Evolutionary conservation across 768 basidiomycete genomes (phyloP).

Genomic region (Lactarius quietus): DNA sequence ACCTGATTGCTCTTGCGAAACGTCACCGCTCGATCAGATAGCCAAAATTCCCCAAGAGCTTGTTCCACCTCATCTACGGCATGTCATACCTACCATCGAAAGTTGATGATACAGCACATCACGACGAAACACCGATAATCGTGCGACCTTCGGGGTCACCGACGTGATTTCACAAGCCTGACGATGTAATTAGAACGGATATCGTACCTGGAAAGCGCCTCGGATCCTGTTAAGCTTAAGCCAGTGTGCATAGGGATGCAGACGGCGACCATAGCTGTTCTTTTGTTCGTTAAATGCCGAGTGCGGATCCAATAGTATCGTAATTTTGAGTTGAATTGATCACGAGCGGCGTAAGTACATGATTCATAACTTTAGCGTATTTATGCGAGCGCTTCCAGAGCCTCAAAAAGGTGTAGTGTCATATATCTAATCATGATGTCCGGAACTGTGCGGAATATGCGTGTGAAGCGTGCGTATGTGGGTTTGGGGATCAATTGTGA

Average conservation of each 20-base stretch:
- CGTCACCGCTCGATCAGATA: conserved; percentile 57
- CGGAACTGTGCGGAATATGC: background rate
- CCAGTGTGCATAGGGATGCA: background rate
- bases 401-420: background rate
- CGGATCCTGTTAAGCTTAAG: background rate
- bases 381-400: conserved; percentile 1
- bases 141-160: background rate
- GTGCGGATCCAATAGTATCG: background rate
- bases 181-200: background rate
- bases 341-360: background rate
- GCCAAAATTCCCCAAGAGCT: conserved; percentile 24
- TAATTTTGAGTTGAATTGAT: background rate
- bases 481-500: background rate
- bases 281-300: background rate
- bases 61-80: conserved; percentile 24
- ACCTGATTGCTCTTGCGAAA: conserved; percentile 73
- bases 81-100: conserved; percentile 25
- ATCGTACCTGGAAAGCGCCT: background rate
- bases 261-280: background rate
- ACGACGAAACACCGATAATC: background rate
- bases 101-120: background rate
- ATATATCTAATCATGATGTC: background rate
- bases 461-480: background rate
- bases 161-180: background rate
- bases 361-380: background rate